These are phyloP conservation scores for Beta lomatogona DNA, from an alignment of 179 eudicot species.

Conservation along the genomic window DNA sequence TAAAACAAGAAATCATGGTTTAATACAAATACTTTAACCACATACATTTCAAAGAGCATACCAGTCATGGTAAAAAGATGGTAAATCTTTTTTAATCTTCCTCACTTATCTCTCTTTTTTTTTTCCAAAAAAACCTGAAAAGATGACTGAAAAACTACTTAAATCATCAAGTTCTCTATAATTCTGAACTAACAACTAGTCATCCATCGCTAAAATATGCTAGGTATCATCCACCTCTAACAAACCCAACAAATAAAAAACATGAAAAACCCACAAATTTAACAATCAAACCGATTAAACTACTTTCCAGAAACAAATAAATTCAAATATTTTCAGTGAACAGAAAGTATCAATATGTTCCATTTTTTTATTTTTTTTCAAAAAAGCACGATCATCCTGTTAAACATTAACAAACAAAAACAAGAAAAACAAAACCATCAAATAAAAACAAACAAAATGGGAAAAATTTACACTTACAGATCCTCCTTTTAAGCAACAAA, in stretches of 20 bases:
- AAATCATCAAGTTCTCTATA: conserved; percentile 12
- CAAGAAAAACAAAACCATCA: conserved; percentile 2
- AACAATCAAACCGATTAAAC: not conserved
- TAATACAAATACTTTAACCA: not conserved
- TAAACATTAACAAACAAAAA: not conserved
- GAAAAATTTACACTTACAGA: conserved; percentile 35
- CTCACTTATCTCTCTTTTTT: conserved; percentile 14
- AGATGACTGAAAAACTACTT: conserved; percentile 23
- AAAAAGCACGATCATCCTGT: conserved; percentile 23
- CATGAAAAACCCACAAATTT: not conserved
- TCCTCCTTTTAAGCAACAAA: conserved; percentile 39
- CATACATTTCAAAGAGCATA: conserved; percentile 27
- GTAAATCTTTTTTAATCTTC: not conserved
- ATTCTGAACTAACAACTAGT: conserved; percentile 9
- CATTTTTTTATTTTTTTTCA: not conserved
- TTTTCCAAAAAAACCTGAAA: not conserved
- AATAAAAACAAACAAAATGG: conserved; percentile 7
- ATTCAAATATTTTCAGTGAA: not conserved
- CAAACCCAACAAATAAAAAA: not conserved
- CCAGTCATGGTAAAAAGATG: conserved; percentile 5
- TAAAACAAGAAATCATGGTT: conserved; percentile 16
- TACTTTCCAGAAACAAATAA: not conserved
- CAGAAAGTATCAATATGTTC: not conserved
- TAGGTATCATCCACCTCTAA: not conserved
- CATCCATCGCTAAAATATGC: conserved; percentile 21